These are phyloP conservation scores for Geotrichum bryndzae DNA, from an alignment of 1,139 yeast species.

Conservation along the genomic window DNA sequence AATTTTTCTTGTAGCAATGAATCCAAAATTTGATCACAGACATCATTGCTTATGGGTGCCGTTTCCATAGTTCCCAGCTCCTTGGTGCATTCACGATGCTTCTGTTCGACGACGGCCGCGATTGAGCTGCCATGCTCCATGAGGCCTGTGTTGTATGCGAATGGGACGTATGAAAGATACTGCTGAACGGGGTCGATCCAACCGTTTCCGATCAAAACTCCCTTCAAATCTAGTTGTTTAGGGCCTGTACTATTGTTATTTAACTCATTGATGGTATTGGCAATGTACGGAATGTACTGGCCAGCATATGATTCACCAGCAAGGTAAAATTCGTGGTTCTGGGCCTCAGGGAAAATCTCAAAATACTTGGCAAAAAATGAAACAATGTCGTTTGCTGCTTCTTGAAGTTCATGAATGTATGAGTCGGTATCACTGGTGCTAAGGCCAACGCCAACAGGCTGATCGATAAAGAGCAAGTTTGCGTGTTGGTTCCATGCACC, in stretches of 20 bases:
- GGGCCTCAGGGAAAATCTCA: slow-evolving; percentile 68
- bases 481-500: slow-evolving; percentile 86
- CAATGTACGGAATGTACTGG: slow-evolving; percentile 88
- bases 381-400: slow-evolving; percentile 53
- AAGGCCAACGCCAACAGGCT: slow-evolving; percentile 93
- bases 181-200: slow-evolving; percentile 93
- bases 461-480: slow-evolving; percentile 82
- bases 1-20: slow-evolving; percentile 22
- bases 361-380: slow-evolving; percentile 62
- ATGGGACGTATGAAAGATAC: slow-evolving; percentile 76
- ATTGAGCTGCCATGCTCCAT: slow-evolving; percentile 36
- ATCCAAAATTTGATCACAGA: slow-evolving; percentile 31
- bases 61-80: slow-evolving; percentile 28
- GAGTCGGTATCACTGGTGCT: slow-evolving; percentile 48
- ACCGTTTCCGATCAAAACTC: slow-evolving; percentile 85
- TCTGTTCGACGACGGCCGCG: slow-evolving; percentile 31
- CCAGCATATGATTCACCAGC: slow-evolving; percentile 76
- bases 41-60: slow-evolving; percentile 25
- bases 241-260: slow-evolving; percentile 36
- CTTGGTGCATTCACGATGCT: slow-evolving; percentile 31
- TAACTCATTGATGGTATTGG: slow-evolving; percentile 51
- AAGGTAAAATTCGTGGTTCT: slow-evolving; percentile 56
- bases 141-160: slow-evolving; percentile 53
- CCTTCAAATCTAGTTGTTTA: slow-evolving; percentile 45
- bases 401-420: slow-evolving; percentile 54